phyloP scores from a whole-genome alignment of 2,329 filamentous ascomycete species.

The Aciculosporium take region DNA sequence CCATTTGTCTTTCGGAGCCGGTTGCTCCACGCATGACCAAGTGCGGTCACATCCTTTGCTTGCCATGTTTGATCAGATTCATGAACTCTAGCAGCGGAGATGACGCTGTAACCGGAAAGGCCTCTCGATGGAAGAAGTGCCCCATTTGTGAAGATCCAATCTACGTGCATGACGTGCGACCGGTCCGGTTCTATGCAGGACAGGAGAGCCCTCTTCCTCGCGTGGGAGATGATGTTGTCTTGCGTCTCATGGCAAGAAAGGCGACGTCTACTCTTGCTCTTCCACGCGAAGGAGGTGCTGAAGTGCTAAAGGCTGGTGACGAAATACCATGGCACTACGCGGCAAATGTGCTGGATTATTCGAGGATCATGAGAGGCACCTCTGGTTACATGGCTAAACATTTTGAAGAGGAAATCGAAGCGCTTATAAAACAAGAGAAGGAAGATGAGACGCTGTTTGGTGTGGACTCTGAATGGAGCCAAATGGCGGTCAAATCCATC shows the following conservation, averaged over 20 bases:
- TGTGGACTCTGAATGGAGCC: constrained; percentile 85
- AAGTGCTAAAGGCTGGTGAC: constrained; percentile 52
- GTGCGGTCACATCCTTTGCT: constrained; percentile 93
- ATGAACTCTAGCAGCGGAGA: constrained; percentile 75
- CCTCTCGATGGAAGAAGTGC: constrained; percentile 79
- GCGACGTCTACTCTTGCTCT: constrained; percentile 74
- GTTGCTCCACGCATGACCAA: constrained; percentile 93
- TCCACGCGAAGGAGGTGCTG: constrained; percentile 63
- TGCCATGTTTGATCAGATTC: constrained; percentile 85
- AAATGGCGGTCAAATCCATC: constrained; percentile 65
- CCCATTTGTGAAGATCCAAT: constrained; percentile 89
- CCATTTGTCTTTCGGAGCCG: constrained; percentile 85
- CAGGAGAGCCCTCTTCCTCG: constrained; percentile 71
- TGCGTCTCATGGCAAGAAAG: constrained; percentile 71
- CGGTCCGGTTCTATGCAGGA: constrained; percentile 80
- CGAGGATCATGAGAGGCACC: constrained; percentile 87
- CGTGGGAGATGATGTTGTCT: constrained; percentile 77
- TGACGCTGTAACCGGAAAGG: constrained; percentile 52
- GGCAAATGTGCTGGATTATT: constrained; percentile 87
- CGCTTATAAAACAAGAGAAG: constrained; percentile 60
- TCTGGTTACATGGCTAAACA: constrained; percentile 75
- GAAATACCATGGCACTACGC: constrained; percentile 92
- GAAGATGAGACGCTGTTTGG: constrained; percentile 87
- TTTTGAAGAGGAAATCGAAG: constrained; percentile 63
- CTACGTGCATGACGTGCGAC: constrained; percentile 79